Evolutionary conservation across 163 green algal genomes (phyloP).

Genomic region (Scenedesmus sp.): DNA sequence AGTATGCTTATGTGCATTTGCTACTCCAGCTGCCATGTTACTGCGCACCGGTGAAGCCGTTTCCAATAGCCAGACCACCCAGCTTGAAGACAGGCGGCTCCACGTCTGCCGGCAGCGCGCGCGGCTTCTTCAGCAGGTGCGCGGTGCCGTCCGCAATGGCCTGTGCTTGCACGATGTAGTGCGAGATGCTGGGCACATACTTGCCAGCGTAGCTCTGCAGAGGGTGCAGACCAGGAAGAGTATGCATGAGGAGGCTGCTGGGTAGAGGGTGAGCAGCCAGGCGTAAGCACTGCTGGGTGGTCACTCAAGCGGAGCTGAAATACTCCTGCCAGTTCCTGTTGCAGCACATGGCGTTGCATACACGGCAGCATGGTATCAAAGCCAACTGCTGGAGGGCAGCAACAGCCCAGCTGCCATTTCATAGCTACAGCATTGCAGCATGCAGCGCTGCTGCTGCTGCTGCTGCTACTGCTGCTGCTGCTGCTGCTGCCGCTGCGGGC

Average conservation of each 20-base stretch:
- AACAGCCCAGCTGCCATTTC: no score
- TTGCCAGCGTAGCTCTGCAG: slow-evolving; percentile 61
- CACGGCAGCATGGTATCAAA: no score
- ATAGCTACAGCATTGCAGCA: background rate
- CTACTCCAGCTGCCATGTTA: background rate
- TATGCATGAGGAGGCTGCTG: background rate
- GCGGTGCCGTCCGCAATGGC: slow-evolving; percentile 51
- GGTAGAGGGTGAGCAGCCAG: no score
- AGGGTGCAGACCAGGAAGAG: background rate
- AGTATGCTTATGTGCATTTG: background rate
- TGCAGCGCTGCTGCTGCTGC: background rate
- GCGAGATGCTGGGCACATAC: slow-evolving; percentile 70
- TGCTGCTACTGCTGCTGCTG: background rate
- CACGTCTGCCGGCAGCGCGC: slow-evolving; percentile 49
- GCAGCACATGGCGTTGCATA: no score
- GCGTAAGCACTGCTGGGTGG: no score
- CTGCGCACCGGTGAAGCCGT: slow-evolving; percentile 67
- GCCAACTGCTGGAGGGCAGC: no score
- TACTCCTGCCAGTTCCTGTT: no score
- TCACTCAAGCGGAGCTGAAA: no score
- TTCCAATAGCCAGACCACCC: slow-evolving; percentile 66
- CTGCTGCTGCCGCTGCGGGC: background rate
- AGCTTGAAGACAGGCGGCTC: slow-evolving; percentile 61
- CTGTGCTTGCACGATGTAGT: slow-evolving; percentile 68
- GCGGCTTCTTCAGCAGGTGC: slow-evolving; percentile 45